Conservation (phyloP, 768 basidiomycete genomes). For the Boletus tomentosulus region DNA sequence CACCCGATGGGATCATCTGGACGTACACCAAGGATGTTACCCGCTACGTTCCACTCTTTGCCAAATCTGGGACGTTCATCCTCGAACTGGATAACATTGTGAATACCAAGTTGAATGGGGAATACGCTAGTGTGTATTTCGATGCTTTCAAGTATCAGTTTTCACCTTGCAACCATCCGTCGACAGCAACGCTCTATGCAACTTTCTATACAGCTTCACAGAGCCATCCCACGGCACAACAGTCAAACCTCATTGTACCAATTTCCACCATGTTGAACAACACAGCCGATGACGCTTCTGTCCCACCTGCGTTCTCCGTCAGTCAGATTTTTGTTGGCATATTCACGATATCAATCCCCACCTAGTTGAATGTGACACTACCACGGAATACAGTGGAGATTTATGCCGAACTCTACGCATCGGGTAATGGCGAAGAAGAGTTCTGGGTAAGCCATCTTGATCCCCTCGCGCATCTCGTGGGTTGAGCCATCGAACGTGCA, state of each 20-base stretch:
- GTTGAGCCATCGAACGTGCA: constrained; percentile 22
- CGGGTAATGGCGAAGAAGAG: constrained; percentile 62
- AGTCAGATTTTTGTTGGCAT: constrained; percentile 3
- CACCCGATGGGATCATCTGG: constrained; percentile 69
- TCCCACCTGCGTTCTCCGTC: constrained; percentile 72
- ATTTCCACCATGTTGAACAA: constrained; percentile 60
- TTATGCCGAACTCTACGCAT: constrained; percentile 70
- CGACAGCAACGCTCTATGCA: constrained; percentile 58
- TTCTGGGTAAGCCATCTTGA: constrained; percentile 59
- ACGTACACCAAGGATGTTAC: constrained; percentile 75
- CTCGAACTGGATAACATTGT: constrained; percentile 71
- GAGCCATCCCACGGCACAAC: constrained; percentile 51
- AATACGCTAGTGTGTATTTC: constrained; percentile 58
- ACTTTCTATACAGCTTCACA: constrained; percentile 66
- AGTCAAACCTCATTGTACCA: constrained; percentile 64
- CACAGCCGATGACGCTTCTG: constrained; percentile 69
- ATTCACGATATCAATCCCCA: neutral
- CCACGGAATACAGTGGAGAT: constrained; percentile 65
- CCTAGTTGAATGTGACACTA: constrained; percentile 61
- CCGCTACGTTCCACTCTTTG: constrained; percentile 66
- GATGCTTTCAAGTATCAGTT: neutral
- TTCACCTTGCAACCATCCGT: neutral
- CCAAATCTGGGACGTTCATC: constrained; percentile 63
- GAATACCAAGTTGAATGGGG: constrained; percentile 51
- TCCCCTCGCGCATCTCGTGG: neutral